Evolutionary conservation across 495 filamentous ascomycete genomes (phyloP).

Genomic region (Penicillium ochrochloron): DNA sequence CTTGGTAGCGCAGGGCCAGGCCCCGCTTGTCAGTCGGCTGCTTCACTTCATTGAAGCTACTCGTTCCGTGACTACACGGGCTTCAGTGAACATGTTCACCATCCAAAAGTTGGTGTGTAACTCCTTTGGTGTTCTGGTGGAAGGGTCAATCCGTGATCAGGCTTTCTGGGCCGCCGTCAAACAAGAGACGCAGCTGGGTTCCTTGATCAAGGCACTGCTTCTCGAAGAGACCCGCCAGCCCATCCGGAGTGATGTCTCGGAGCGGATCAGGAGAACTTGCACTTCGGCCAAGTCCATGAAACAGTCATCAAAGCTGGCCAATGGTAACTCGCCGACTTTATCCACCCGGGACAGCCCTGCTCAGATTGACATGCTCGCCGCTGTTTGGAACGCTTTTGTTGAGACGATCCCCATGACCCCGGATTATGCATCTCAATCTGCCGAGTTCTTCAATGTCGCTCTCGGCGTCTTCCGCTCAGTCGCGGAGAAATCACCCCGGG

Average conservation of each 20-base stretch:
- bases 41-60: slow-evolving; percentile 38
- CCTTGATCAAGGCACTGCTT: slow-evolving; percentile 43
- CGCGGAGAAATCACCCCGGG: slow-evolving; percentile 50
- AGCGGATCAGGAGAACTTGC: slow-evolving; percentile 43
- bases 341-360: slow-evolving; percentile 29
- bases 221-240: slow-evolving; percentile 38
- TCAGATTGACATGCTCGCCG: slow-evolving; percentile 48
- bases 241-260: slow-evolving; percentile 43
- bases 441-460: slow-evolving; percentile 61
- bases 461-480: slow-evolving; percentile 59
- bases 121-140: slow-evolving; percentile 66
- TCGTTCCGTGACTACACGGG: slow-evolving; percentile 16
- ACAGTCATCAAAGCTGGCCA: slow-evolving; percentile 23
- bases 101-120: slow-evolving; percentile 50
- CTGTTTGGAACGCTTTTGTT: slow-evolving; percentile 58
- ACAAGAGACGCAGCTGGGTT: slow-evolving; percentile 44
- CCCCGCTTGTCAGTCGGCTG: slow-evolving; percentile 35
- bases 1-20: slow-evolving; percentile 26
- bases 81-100: slow-evolving; percentile 15
- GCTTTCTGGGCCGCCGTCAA: slow-evolving; percentile 64
- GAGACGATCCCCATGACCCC: slow-evolving; percentile 52
- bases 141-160: slow-evolving; percentile 63
- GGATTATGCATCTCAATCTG: slow-evolving; percentile 48
- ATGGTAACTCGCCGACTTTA: neutral
- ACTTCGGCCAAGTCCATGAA: slow-evolving; percentile 34